Conservation (phyloP, 306 rosid species). For the Malus domestica region ASM211411v1 NC_041793.1:3180001-3180500, state of each 20-base stretch:
- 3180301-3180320: neutral
- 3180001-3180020: slow-evolving; percentile 17
- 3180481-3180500: too few relatives aligned
- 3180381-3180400: too few relatives aligned
- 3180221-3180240: neutral
- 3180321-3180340: too few relatives aligned
- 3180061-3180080: neutral
- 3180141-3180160: slow-evolving; percentile 11
- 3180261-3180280: neutral
- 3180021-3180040: neutral
- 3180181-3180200: neutral
- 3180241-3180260: neutral
- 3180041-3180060: slow-evolving; percentile 15
- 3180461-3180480: too few relatives aligned
- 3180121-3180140: slow-evolving; percentile 14
- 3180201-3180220: neutral
- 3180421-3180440: too few relatives aligned
- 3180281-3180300: neutral
- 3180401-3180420: too few relatives aligned
- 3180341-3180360: too few relatives aligned
- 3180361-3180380: too few relatives aligned
- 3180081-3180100: neutral
- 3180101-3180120: neutral
- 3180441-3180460: too few relatives aligned
- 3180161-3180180: slow-evolving; percentile 2